phyloP scores from a whole-genome alignment of 805 yeast species.

The Lipomyces sp. region DNA sequence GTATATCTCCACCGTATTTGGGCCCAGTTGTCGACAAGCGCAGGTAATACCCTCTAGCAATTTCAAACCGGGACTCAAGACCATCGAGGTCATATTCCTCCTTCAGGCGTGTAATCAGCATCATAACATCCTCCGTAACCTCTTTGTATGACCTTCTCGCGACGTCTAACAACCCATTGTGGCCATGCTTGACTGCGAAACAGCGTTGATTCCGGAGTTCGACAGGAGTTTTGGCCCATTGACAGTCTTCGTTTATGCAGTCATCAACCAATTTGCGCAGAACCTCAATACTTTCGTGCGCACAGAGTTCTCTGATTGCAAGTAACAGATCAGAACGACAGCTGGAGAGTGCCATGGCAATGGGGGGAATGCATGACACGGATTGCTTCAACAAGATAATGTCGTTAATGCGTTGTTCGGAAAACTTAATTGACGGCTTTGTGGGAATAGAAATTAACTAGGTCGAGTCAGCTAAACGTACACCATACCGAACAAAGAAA shows the following conservation, averaged over 20 bases:
- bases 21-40: constrained; percentile 39
- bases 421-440: constrained; percentile 39
- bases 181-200: constrained; percentile 53
- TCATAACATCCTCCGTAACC: constrained; percentile 48
- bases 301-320: constrained; percentile 40
- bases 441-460: constrained; percentile 43
- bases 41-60: constrained; percentile 49
- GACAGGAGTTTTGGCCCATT: constrained; percentile 49
- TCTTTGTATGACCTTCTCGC: constrained; percentile 51
- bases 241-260: constrained; percentile 51
- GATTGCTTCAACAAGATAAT: constrained; percentile 50
- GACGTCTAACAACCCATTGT: constrained; percentile 54
- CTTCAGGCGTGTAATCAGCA: constrained; percentile 41
- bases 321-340: constrained; percentile 29
- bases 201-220: constrained; percentile 53
- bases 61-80: constrained; percentile 48
- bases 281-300: constrained; percentile 39
- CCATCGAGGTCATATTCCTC: constrained; percentile 39
- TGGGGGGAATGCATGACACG: constrained; percentile 38
- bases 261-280: constrained; percentile 44
- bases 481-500: neutral
- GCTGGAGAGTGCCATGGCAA: constrained; percentile 36
- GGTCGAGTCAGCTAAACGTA: neutral
- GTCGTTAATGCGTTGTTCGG: constrained; percentile 51
- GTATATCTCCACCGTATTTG: constrained; percentile 21